Conservation (phyloP, 768 basidiomycete species). For the Mycena rosella region DNA sequence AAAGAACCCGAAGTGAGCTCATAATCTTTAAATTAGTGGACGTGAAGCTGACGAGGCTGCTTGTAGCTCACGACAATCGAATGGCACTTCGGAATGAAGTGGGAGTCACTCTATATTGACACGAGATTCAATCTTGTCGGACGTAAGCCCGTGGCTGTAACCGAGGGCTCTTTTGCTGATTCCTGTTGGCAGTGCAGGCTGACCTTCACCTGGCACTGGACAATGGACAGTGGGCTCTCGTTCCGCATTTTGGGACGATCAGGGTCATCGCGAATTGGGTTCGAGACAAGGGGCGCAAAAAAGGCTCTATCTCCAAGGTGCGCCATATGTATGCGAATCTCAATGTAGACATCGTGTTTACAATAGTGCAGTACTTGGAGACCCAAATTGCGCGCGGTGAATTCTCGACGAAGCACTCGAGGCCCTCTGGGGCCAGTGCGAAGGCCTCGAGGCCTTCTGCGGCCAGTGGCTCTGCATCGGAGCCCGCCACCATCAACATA, state of each 20-base stretch:
- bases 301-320: neutral
- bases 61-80: conserved; percentile 9
- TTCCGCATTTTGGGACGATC: neutral
- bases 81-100: neutral
- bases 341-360: no score
- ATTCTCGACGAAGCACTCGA: no score
- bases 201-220: conserved; percentile 1
- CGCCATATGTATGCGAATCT: neutral
- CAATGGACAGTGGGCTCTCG: neutral
- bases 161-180: neutral
- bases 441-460: no score
- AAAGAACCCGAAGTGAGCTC: neutral
- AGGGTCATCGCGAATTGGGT: neutral
- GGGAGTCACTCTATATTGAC: conserved; percentile 2
- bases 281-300: neutral
- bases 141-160: neutral
- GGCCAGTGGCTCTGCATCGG: neutral
- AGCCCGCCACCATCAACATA: neutral
- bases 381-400: no score
- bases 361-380: no score
- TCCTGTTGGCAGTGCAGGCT: neutral
- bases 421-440: no score
- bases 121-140: neutral
- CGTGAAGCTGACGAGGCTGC: neutral
- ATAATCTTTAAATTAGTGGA: neutral